A percentile compares a stretch with the other conserved stretches of the same genome.
phyloP scores from a whole-genome alignment of 192 early-diverging fungal species.

The Physocladia obscura region DNA sequence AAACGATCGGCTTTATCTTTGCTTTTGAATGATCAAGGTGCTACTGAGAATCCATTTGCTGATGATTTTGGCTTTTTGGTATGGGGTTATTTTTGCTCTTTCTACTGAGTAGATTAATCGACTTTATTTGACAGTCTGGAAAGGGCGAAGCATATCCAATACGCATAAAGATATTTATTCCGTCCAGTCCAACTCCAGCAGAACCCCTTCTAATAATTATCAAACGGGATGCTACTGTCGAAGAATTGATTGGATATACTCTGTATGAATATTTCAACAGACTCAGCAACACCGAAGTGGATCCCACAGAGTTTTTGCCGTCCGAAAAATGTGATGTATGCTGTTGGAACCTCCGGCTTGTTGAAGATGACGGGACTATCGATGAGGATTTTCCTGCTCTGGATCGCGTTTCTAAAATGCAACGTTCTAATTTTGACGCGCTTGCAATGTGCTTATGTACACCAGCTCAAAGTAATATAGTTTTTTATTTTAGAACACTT shows the following conservation, averaged over 20 bases:
- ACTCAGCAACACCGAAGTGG: conserved; percentile 9
- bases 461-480: conserved; percentile 71
- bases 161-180: conserved; percentile 43
- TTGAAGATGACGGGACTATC: conserved; percentile 91
- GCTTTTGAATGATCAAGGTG: conserved; percentile 35
- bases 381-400: conserved; percentile 98
- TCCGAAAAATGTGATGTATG: conserved; percentile 64
- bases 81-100: not conserved
- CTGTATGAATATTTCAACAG: conserved; percentile 82
- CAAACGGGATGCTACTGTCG: conserved; percentile 77
- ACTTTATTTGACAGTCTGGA: conserved; percentile 31
- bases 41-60: conserved; percentile 47
- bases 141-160: conserved; percentile 45
- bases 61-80: conserved; percentile 45
- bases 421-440: conserved; percentile 83
- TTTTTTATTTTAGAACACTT: no score
- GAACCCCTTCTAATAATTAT: conserved; percentile 65
- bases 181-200: conserved; percentile 31
- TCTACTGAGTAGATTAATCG: not conserved
- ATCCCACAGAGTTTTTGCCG: conserved; percentile 57
- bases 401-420: conserved; percentile 82
- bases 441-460: conserved; percentile 85
- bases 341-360: conserved; percentile 88
- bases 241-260: conserved; percentile 91
- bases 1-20: conserved; percentile 35